A percentile compares a stretch with the other conserved stretches of the same genome.
phyloP scores from a whole-genome alignment of 768 basidiomycete species.

The Tricholoma furcatifolium region DNA sequence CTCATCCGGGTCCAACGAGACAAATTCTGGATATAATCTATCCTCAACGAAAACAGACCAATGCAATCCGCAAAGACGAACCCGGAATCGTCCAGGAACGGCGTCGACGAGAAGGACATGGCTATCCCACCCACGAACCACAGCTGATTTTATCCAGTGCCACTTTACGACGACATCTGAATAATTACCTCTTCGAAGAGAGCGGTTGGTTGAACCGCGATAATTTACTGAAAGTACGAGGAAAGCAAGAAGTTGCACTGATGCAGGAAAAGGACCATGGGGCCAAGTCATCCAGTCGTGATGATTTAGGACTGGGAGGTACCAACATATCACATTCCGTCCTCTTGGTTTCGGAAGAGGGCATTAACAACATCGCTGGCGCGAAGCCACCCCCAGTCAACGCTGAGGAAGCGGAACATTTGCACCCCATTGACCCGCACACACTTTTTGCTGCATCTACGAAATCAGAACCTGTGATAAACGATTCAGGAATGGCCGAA shows the following conservation, averaged over 20 bases:
- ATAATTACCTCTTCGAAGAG: conserved; percentile 50
- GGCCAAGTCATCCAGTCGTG: conserved; percentile 6
- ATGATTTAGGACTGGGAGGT: conserved; percentile 16
- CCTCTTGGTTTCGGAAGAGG: conserved; percentile 56
- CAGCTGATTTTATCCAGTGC: conserved; percentile 73
- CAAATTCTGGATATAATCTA: conserved; percentile 61
- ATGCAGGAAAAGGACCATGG: not conserved
- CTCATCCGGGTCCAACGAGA: conserved; percentile 60
- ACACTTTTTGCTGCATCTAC: conserved; percentile 14
- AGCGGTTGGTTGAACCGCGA: conserved; percentile 58
- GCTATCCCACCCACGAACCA: conserved; percentile 29
- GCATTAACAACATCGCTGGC: conserved; percentile 55
- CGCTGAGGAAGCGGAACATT: conserved; percentile 4
- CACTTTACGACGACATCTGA: conserved; percentile 57
- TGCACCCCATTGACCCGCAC: conserved; percentile 17
- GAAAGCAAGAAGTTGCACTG: conserved; percentile 11
- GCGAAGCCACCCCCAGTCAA: conserved; percentile 26
- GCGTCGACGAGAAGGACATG: conserved; percentile 14
- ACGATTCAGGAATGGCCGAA: conserved; percentile 18
- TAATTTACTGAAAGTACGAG: conserved; percentile 39
- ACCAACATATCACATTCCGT: conserved; percentile 47
- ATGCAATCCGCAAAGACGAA: conserved; percentile 24
- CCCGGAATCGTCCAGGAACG: conserved; percentile 17
- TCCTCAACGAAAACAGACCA: conserved; percentile 28
- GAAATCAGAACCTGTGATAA: conserved; percentile 12